Base-by-base conservation (phyloP, 106 monocot genomes). In the Allium cepa region DNA sequence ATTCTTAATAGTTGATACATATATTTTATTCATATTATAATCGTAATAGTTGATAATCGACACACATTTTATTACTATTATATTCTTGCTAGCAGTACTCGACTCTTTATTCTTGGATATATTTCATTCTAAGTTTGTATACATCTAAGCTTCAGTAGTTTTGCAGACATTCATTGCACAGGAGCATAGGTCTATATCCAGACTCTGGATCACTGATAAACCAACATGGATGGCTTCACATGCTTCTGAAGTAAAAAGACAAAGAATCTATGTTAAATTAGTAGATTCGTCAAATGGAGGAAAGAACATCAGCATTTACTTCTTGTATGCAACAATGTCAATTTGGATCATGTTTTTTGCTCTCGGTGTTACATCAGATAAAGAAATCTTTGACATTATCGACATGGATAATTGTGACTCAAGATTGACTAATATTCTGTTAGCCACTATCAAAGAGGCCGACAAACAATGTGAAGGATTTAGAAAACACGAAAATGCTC, bases 271-370 rank as follows among this genome's bases (percentile, higher is more conserved):
- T 78, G 55, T 84, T 59, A 87, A 85, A 63, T 82, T 99, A 64
- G 59, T 62, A 11, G 92, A 87, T 55, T 60, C 75, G 46, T 45
- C 83, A 59, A 77, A 57, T 76, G 75, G 80, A 17, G 72, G 74
- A 18, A 86, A 80, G 63, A 53, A 81, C 60, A 73, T 94, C 68
- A 82, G 52, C 26, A 53, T 90, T 6, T 78, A 53, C 28, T 99
- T 92, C 50, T 73, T 99, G 27, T 89, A 92, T 79, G 79, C 80
- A 9, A 78, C 80, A 14, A 66, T 92, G 67, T 89, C 97, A 26
- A 53, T 92, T 28, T 99, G 97, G 97, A 62, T 90, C 9, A 71
- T 99, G 80, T 99, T 99, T 72, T 99, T 92, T 62, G 90, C 87
- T 7, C 97, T 99, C 64, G 97, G 92, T 72, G 84, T 75, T 58